Base-by-base conservation (phyloP, 345 rosid genomes). In the Ceriops decandra region DNA sequence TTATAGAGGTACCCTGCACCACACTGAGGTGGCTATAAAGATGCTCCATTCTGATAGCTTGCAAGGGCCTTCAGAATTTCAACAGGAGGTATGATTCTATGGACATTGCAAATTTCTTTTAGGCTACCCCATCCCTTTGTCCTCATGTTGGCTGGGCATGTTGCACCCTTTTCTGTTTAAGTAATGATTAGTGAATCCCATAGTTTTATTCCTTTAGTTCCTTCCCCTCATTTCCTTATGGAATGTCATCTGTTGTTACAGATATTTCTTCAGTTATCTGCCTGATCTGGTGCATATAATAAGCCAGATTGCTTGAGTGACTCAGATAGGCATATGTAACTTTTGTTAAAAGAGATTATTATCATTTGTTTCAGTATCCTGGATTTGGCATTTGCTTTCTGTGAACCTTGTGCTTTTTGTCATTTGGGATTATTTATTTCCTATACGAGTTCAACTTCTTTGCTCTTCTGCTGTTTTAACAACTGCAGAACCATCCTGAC, bases 21-120 rank as follows among this genome's bases (percentile, higher is more conserved):
- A 86, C 69, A 85, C 86, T 7, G 80, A 72, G 52, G 98, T 87
- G 76, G 96, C 96, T 49, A 85, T 93, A 59, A 93, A 93, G 78
- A 81, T 81, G 75, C 68, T 85, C 73, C 81, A 86, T 73, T 67
- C 96, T 72, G 68, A 82, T 65, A 88, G 96, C 81, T 71, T 77
- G 76, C 97, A 93, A 82, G 95, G 96, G 16, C 92, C 88, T 22
- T 60, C 84, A n/a, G 98, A 91, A 77, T 93, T 84, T 81, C 95
- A 83, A 65, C 95, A 85, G 26, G 98, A 93, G 96, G 98, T 93
- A 86, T 57, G 63, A 64, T 72, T 59, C 61, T 52, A 36, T 54
- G 9, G 46, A 27, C 31, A 31, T 67, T 72, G 35, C 57, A 13
- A 66, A 30, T 54, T 68, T 49, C 32, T 24, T 59, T 32, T 60